Evolutionary conservation across 495 filamentous ascomycete genomes (phyloP).

Genomic region (Penicillium dipodomyicola): DNA sequence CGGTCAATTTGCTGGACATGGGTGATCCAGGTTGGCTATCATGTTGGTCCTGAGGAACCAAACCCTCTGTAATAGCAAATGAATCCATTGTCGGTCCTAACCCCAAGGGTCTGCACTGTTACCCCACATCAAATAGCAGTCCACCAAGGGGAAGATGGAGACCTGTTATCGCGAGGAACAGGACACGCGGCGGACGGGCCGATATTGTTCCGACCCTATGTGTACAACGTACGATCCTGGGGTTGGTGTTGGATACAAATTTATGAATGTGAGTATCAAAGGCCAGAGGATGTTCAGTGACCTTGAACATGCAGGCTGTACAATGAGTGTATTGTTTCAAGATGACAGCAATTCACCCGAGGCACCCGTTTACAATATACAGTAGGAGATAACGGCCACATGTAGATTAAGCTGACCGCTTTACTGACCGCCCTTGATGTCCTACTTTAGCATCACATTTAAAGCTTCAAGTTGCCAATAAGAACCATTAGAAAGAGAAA

Average conservation of each 20-base stretch:
- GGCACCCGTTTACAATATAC: slow-evolving; percentile 3
- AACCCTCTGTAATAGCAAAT: slow-evolving; percentile 45
- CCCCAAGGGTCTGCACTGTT: slow-evolving; percentile 19
- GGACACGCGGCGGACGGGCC: slow-evolving; percentile 34
- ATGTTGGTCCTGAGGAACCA: slow-evolving; percentile 38
- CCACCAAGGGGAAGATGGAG: slow-evolving; percentile 15
- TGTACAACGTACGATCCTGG: slow-evolving; percentile 4
- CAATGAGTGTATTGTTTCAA: slow-evolving; percentile 10
- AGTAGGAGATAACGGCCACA: slow-evolving; percentile 1
- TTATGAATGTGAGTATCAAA: background rate
- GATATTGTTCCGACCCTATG: slow-evolving; percentile 27
- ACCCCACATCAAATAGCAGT: slow-evolving; percentile 32
- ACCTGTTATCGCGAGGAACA: slow-evolving; percentile 21
- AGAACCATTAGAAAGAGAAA: background rate
- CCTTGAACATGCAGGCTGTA: background rate
- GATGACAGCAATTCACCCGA: slow-evolving; percentile 13
- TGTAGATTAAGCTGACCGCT: background rate
- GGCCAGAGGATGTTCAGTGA: too few species aligned
- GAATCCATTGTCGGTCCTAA: slow-evolving; percentile 40
- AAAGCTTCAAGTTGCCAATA: background rate
- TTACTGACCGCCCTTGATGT: background rate
- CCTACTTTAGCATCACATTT: background rate
- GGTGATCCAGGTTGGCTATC: slow-evolving; percentile 26
- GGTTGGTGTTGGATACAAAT: background rate
- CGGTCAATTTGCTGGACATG: slow-evolving; percentile 36